Conservation (phyloP, 2,329 filamentous ascomycete genomes). For the Fusarium cicatricum region DNA sequence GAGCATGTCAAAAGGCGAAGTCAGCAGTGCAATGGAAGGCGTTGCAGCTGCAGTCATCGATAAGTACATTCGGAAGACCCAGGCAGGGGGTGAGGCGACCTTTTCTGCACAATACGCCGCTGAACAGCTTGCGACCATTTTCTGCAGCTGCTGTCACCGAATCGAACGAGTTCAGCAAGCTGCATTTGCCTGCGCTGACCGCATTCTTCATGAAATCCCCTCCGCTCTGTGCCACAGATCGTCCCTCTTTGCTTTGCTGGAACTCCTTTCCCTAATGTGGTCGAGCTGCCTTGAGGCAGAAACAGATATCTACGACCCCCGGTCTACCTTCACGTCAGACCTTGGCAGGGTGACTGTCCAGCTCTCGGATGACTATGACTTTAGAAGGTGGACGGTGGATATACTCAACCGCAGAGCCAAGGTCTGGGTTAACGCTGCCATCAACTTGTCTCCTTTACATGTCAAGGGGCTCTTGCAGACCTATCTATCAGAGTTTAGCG, state of each 20-base stretch:
- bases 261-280: conserved; percentile 95
- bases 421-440: conserved; percentile 79
- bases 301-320: conserved; percentile 91
- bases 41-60: conserved; percentile 75
- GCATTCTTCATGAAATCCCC: conserved; percentile 83
- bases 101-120: conserved; percentile 96
- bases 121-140: conserved; percentile 83
- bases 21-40: conserved; percentile 71
- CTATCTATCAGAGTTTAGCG: conserved; percentile 93
- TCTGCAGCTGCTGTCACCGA: conserved; percentile 91
- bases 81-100: conserved; percentile 73
- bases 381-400: conserved; percentile 81
- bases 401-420: conserved; percentile 79
- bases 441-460: conserved; percentile 88
- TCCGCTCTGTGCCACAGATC: conserved; percentile 89
- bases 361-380: conserved; percentile 90
- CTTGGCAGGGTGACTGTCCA: conserved; percentile 84
- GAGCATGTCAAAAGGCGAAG: conserved; percentile 73
- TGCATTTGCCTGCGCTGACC: conserved; percentile 82
- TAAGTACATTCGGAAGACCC: conserved; percentile 79
- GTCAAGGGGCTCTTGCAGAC: conserved; percentile 96
- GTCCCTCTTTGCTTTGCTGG: conserved; percentile 90
- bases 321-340: conserved; percentile 79
- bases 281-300: conserved; percentile 92
- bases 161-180: conserved; percentile 91